Evolutionary conservation across 2,329 filamentous ascomycete genomes (phyloP), one percentile per base, ranked within the genome.

Genomic region (Colletotrichum acutatum): DNA sequence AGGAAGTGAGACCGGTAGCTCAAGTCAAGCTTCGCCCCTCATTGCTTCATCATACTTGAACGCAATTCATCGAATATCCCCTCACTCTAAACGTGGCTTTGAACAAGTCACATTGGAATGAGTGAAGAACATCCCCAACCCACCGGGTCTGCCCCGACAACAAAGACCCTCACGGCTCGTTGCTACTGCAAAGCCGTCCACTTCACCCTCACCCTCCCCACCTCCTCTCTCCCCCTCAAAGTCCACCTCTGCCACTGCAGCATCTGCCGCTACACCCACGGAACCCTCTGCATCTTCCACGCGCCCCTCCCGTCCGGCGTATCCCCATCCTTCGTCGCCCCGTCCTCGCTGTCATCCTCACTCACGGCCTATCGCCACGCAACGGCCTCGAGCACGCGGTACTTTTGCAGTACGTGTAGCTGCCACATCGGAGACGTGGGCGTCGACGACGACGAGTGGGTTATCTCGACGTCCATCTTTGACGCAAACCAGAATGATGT

Each of bases 391-490:
- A 78, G 77, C n/a, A 79, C 79, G 22, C 83, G 83, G 71, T 80
- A 83, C 72, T 87, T 87, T 72, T 88, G 86, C 78, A 81, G 79
- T 14, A 84, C 83, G 0, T 87, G 86, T 68, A 84, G 86, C 61
- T 84, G 84, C 65, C 85, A 87, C 69, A 78, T 86, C n/a, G 82
- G 82, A 4, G 81, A 83, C 62, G 76, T 80, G 22, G 80, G 79
- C 26, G 63, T 81, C 2, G 75, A 78, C 22, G 77, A 79, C 4
- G 77, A 76, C 24, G 75, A 79, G 12, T 87, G 85, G 85, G 79
- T 79, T 3, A 74, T 84, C 4, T 79, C 84, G 0, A 80, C 81
- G 0, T 84, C 83, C 60, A 81, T 86, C 16, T 85, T 87, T 46
- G 72, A 77, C 26, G 71, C 68, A 12, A 60, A 66, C 24, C 72